Conservation (phyloP, 2,329 filamentous ascomycete species). For the Lecanicillium sp. region DNA sequence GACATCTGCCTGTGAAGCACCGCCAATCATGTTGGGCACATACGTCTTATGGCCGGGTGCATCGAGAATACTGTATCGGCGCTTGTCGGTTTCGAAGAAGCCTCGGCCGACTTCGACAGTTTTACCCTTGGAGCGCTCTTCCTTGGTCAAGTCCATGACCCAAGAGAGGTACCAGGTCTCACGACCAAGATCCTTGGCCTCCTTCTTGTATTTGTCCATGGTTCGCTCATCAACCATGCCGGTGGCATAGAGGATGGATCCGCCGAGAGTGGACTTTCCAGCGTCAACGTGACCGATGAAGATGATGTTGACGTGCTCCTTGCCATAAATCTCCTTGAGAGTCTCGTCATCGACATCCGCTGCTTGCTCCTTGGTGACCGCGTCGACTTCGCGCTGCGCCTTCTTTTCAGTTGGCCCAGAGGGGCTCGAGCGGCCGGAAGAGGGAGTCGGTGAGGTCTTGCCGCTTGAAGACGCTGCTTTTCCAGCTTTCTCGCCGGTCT, state of each 20-base stretch:
- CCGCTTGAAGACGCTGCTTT: slow-evolving; percentile 42
- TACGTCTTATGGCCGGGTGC: slow-evolving; percentile 97
- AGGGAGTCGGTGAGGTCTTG: slow-evolving; percentile 71
- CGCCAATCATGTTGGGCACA: slow-evolving; percentile 96
- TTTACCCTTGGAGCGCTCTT: slow-evolving; percentile 93
- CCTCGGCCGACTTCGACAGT: slow-evolving; percentile 95
- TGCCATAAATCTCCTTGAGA: slow-evolving; percentile 91
- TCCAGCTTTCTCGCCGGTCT: slow-evolving; percentile 61
- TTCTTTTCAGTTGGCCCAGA: slow-evolving; percentile 46
- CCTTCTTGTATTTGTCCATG: slow-evolving; percentile 94
- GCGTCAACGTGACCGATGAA: slow-evolving; percentile 98
- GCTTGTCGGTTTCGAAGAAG: slow-evolving; percentile 95
- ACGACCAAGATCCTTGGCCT: slow-evolving; percentile 91
- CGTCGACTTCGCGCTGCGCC: slow-evolving; percentile 61
- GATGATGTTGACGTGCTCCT: slow-evolving; percentile 88
- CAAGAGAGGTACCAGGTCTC: slow-evolving; percentile 99
- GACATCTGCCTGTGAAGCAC: slow-evolving; percentile 86
- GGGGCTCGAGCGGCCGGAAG: slow-evolving; percentile 79
- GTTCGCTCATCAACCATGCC: slow-evolving; percentile 99
- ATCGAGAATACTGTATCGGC: slow-evolving; percentile 92
- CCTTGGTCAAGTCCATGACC: slow-evolving; percentile 94
- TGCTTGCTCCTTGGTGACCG: slow-evolving; percentile 74
- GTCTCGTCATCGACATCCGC: slow-evolving; percentile 66
- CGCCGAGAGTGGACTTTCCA: slow-evolving; percentile 93
- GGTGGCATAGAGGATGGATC: slow-evolving; percentile 84